Evolutionary conservation across 805 yeast species (phyloP).

Genomic region (Isabelozyma heimii): DNA sequence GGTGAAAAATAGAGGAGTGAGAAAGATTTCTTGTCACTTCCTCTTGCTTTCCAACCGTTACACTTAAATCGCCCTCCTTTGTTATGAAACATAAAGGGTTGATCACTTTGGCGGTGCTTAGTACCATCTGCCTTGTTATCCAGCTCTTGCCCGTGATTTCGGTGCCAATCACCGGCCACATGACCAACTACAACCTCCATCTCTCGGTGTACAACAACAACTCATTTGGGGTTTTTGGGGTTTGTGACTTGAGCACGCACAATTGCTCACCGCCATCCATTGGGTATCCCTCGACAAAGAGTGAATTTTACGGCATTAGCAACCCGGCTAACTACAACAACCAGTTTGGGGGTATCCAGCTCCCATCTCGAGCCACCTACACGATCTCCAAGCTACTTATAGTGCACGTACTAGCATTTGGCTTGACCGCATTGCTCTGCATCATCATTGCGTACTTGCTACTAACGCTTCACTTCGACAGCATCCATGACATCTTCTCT

Average conservation of each 20-base stretch:
- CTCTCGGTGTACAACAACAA: conserved; percentile 29
- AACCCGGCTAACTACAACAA: conserved; percentile 3
- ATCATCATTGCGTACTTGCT: conserved; percentile 7
- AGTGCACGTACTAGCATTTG: conserved; percentile 40
- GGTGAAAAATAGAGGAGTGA: no score
- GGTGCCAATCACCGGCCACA: conserved; percentile 37
- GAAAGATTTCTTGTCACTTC: no score
- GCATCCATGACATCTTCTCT: not conserved
- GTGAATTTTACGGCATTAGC: conserved; percentile 9
- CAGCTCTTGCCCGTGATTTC: conserved; percentile 41
- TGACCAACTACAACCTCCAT: conserved; percentile 18
- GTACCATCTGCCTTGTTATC: conserved; percentile 28
- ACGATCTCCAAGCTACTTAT: conserved; percentile 40
- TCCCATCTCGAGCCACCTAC: conserved; percentile 40
- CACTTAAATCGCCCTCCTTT: not conserved
- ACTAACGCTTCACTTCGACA: not conserved
- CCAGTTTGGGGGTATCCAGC: conserved; percentile 22
- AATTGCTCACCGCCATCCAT: conserved; percentile 32
- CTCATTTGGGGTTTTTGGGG: conserved; percentile 45
- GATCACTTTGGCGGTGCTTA: conserved; percentile 22
- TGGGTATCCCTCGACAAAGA: conserved; percentile 32
- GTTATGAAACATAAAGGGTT: conserved; percentile 28
- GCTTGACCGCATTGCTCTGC: conserved; percentile 20
- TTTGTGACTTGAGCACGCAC: conserved; percentile 27
- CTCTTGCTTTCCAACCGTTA: no score